Base-by-base conservation (phyloP, 768 basidiomycete genomes). In the Termitomyces sp. region DNA sequence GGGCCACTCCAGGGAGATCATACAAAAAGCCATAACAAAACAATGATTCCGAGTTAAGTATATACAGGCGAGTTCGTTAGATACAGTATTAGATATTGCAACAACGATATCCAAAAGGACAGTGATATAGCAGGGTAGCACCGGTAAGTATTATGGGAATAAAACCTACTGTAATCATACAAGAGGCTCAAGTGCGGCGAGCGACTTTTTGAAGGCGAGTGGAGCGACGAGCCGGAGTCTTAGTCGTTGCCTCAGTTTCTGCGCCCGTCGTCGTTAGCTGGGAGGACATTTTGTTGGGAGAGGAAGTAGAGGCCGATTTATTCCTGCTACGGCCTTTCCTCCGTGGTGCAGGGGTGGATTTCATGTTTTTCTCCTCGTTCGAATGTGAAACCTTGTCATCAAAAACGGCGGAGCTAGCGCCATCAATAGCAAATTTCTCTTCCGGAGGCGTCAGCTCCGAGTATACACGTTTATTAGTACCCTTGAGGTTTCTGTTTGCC, bases 361-460 rank as follows among this genome's bases (percentile, higher is more conserved):
- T 39, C 20, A n/a, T 51, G 32, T 36, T 29, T 24, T 41, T 3
- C 49, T 64, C 55, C 2, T 61, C 62, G 32, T 29, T 29, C 13
- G 27, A 29, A 26, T 52, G 7, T 20, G 51, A 20, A n/a, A 13
- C 18, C 24, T 51, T 39, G 24, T 60, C 27, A 22, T 41, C 58
- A 24, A 16, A 50, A 18, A 55, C 27, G 29, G 53, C 46, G 32
- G 60, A 54, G n/a, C 57, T 60, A 32, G 59, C 53, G 34, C 50
- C 59, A 20, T 56, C 53, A 2, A 56, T 59, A 18, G 49, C 59
- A 1, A 54, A 57, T n/a, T 26, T 58, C 48, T 76, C 75, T 58
- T 79, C 79, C n/a, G 73, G 67, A 42, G 76, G 76, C 4, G 77
- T 76, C 63, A 79, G 62, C 60, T 78, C 76, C 20, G 72, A 71